Conservation (phyloP, 306 rosid species). For the Cajanus cajan region DNA sequence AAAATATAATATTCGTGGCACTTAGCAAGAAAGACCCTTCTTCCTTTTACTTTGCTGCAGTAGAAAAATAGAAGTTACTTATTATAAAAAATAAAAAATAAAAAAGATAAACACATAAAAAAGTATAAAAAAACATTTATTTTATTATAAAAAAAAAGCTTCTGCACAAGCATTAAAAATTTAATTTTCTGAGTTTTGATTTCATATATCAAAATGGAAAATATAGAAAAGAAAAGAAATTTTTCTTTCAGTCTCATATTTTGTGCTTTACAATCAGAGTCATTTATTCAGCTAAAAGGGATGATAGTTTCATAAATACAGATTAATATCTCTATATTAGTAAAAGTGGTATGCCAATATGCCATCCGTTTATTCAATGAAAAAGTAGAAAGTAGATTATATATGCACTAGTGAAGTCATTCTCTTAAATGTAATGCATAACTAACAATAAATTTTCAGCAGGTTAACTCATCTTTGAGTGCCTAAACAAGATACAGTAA, state of each 20-base stretch:
- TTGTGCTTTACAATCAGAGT: not conserved
- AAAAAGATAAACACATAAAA: no score
- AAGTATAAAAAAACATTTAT: no score
- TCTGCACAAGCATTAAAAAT: no score
- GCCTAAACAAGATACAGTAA: not conserved
- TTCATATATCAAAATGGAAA: not conserved
- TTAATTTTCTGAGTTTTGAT: not conserved
- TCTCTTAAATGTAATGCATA: not conserved
- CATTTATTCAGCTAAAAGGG: not conserved
- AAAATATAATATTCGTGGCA: slow-evolving; percentile 41
- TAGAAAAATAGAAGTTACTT: no score
- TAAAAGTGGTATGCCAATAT: not conserved
- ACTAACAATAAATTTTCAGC: not conserved
- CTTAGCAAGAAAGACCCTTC: slow-evolving; percentile 64
- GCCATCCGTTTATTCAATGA: not conserved
- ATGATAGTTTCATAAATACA: not conserved
- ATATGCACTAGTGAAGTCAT: not conserved
- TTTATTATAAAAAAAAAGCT: no score
- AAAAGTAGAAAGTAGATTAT: not conserved
- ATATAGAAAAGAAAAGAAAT: not conserved
- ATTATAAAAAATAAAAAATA: no score
- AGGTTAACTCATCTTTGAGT: not conserved
- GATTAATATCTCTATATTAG: not conserved
- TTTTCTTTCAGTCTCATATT: not conserved
- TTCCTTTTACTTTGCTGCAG: slow-evolving; percentile 80